Evolutionary conservation across 176 grass and related monocot genomes (phyloP).

Genomic region (Sorghum bicolor): DNA sequence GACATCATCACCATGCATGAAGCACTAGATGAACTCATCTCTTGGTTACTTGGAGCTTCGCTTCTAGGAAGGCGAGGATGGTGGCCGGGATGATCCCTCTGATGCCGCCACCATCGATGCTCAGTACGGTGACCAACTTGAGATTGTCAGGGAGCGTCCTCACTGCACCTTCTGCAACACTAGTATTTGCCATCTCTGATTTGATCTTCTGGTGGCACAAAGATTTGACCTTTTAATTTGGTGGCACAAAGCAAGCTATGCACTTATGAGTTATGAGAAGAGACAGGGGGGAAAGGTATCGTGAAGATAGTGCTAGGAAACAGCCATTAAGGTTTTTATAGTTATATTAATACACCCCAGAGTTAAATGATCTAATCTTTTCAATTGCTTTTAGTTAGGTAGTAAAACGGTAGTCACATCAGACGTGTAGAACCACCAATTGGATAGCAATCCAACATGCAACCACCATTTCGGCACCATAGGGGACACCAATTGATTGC

Average conservation of each 20-base stretch:
- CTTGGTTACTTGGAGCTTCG: conserved; percentile 54
- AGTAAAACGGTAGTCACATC: conserved; percentile 7
- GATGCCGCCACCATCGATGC: conserved; percentile 72
- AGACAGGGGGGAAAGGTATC: neutral
- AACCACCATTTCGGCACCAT: neutral
- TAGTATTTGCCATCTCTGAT: conserved; percentile 17
- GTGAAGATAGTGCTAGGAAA: neutral
- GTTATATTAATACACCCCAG: neutral
- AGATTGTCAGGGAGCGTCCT: conserved; percentile 20
- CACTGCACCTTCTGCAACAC: neutral
- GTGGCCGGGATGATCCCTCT: conserved; percentile 77
- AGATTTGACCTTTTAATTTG: too few species aligned
- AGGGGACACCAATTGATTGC: neutral
- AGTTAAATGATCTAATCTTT: neutral
- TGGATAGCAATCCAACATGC: neutral
- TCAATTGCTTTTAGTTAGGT: neutral
- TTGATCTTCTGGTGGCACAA: neutral
- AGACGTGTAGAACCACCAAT: neutral
- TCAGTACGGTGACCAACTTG: conserved; percentile 58
- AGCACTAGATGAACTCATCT: conserved; percentile 2
- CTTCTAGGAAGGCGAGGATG: conserved; percentile 58
- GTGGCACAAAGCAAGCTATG: neutral
- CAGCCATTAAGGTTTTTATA: conserved; percentile 1
- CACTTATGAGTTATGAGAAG: neutral
- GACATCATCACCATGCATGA: neutral